Percentiles rank a stretch among this genome's conserved stretches.
Evolutionary conservation across 75 land plant genomes (phyloP).

Genomic region (Sequoia sempervirens): DNA sequence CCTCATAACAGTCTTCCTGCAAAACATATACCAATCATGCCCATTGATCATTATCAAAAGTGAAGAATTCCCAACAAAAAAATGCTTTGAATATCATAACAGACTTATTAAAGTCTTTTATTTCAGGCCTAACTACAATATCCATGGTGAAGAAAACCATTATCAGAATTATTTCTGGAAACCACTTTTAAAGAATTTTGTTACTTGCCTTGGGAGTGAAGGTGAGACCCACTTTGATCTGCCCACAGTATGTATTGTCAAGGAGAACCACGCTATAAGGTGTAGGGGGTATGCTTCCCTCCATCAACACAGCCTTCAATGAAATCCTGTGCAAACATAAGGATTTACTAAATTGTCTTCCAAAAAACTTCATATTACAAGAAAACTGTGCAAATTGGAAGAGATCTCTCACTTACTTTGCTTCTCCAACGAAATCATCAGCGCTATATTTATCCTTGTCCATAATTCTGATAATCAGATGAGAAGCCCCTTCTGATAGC

Average conservation of each 20-base stretch:
- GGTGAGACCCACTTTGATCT: constrained; percentile 13
- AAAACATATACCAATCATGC: too few species aligned
- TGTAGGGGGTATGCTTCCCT: background rate
- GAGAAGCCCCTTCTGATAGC: constrained; percentile 12
- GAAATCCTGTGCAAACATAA: background rate
- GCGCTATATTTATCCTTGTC: constrained; percentile 20
- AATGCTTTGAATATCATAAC: too few species aligned
- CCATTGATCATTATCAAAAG: too few species aligned
- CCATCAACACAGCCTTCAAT: constrained; percentile 3
- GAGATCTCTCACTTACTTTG: background rate
- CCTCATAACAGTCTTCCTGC: background rate
- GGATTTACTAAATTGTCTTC: background rate
- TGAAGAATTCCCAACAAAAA: too few species aligned
- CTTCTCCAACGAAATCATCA: constrained; percentile 19
- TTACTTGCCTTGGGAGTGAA: constrained; percentile 9
- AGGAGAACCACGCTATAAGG: background rate
- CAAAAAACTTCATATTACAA: background rate
- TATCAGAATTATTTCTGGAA: too few species aligned
- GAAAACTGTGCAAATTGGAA: background rate
- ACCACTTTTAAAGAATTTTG: background rate
- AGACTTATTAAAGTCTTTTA: too few species aligned
- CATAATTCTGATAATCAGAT: constrained; percentile 15
- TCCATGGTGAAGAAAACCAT: too few species aligned
- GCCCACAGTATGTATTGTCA: background rate
- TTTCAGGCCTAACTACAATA: too few species aligned